A percentile compares a stretch with the other conserved stretches of the same genome.
Evolutionary conservation across 805 yeast species (phyloP).

Genomic region (Teunomyces panamensis): DNA sequence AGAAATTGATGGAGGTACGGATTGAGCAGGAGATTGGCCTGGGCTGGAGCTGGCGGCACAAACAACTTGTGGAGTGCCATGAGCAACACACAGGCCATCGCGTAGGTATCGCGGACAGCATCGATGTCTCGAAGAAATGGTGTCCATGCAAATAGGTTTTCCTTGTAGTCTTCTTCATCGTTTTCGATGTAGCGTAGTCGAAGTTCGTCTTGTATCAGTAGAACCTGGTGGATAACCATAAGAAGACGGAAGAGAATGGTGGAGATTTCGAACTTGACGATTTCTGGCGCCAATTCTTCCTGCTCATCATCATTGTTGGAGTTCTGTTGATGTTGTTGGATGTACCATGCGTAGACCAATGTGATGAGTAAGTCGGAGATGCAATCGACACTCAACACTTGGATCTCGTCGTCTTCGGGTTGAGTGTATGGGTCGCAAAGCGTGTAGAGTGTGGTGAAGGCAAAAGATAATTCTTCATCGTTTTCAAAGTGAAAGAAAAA

Average conservation of each 20-base stretch:
- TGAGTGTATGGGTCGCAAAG: constrained; percentile 64
- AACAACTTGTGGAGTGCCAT: constrained; percentile 32
- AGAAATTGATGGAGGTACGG: constrained; percentile 61
- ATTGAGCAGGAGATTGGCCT: constrained; percentile 45
- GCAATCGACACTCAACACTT: constrained; percentile 54
- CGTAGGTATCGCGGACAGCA: constrained; percentile 11
- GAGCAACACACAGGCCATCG: constrained; percentile 32
- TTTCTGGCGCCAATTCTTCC: constrained; percentile 17
- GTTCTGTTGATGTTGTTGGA: background rate
- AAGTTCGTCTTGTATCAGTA: constrained; percentile 45
- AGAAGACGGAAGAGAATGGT: constrained; percentile 36
- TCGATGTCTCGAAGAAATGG: constrained; percentile 18
- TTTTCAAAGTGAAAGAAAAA: background rate
- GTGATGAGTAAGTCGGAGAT: constrained; percentile 52
- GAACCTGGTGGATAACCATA: constrained; percentile 28
- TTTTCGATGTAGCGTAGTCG: constrained; percentile 39
- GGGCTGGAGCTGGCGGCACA: constrained; percentile 15
- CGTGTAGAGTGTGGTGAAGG: constrained; percentile 14
- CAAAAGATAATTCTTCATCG: constrained; percentile 5
- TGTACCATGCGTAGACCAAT: constrained; percentile 21
- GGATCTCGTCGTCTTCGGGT: constrained; percentile 57
- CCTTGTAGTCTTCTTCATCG: constrained; percentile 27
- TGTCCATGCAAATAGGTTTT: constrained; percentile 26
- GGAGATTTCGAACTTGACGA: constrained; percentile 34
- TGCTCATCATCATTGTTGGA: background rate